Percentiles rank a stretch among this genome's conserved stretches.
phyloP scores from a whole-genome alignment of 1,139 yeast species.

The Taphrina deformans region DNA sequence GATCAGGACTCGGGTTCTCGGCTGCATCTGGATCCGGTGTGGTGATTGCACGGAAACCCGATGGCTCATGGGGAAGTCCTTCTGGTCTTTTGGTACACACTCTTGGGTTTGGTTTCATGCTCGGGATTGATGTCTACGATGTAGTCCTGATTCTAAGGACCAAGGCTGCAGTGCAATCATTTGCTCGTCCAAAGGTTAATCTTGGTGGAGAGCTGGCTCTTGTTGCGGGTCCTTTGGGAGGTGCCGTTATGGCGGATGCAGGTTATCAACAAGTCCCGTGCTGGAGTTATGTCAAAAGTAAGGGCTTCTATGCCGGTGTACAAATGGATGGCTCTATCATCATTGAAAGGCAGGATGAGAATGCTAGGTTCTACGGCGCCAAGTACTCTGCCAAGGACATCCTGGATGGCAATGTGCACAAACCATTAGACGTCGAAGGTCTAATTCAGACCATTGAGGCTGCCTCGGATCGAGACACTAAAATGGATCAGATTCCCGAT shows the following conservation, averaged over 20 bases:
- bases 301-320: slow-evolving; percentile 33
- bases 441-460: slow-evolving; percentile 22
- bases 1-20: slow-evolving; percentile 25
- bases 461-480: slow-evolving; percentile 16
- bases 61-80: slow-evolving; percentile 28
- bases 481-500: slow-evolving; percentile 18
- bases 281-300: slow-evolving; percentile 30
- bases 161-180: slow-evolving; percentile 21
- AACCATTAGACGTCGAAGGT: slow-evolving; percentile 23
- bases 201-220: slow-evolving; percentile 27
- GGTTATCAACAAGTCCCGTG: slow-evolving; percentile 26
- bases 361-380: slow-evolving; percentile 24
- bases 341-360: slow-evolving; percentile 26
- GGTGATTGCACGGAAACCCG: slow-evolving; percentile 22
- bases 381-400: slow-evolving; percentile 15
- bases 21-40: slow-evolving; percentile 30
- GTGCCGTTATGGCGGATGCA: slow-evolving; percentile 16
- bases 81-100: slow-evolving; percentile 26
- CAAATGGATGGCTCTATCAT: slow-evolving; percentile 31
- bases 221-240: slow-evolving; percentile 30
- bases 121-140: slow-evolving; percentile 31
- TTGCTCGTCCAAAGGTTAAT: slow-evolving; percentile 18
- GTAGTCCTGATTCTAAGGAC: slow-evolving; percentile 25
- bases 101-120: slow-evolving; percentile 28
- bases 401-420: slow-evolving; percentile 14